Conservation (phyloP, 768 basidiomycete species). For the Collybia sordida region DNA sequence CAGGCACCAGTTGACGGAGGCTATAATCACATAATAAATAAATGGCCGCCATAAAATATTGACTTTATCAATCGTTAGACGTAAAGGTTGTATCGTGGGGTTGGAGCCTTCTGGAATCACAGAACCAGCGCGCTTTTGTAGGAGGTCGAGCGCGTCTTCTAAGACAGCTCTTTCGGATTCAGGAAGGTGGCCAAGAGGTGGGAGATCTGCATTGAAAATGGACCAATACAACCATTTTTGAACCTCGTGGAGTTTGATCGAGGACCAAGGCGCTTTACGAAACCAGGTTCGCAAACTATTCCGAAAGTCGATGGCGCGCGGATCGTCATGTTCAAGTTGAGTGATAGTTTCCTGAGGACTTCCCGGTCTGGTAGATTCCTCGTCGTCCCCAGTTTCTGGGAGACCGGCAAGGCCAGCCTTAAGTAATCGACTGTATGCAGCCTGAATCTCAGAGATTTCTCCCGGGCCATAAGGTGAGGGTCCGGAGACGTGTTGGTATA, state of each 20-base stretch:
- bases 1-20: slow-evolving; percentile 45
- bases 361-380: slow-evolving; percentile 56
- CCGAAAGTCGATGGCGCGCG: slow-evolving; percentile 72
- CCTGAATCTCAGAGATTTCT: slow-evolving; percentile 55
- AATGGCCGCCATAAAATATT: slow-evolving; percentile 69
- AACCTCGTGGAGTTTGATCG: slow-evolving; percentile 61
- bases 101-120: slow-evolving; percentile 61
- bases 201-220: slow-evolving; percentile 69
- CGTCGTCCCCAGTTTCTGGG: slow-evolving; percentile 51
- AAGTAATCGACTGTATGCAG: slow-evolving; percentile 60
- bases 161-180: slow-evolving; percentile 47
- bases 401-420: slow-evolving; percentile 63
- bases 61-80: slow-evolving; percentile 78
- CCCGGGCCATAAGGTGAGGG: slow-evolving; percentile 43
- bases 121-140: slow-evolving; percentile 74
- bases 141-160: slow-evolving; percentile 55
- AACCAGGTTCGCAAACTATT: slow-evolving; percentile 78
- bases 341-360: slow-evolving; percentile 61
- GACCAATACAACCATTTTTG: slow-evolving; percentile 83
- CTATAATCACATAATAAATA: slow-evolving; percentile 57
- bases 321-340: slow-evolving; percentile 61
- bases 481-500: slow-evolving; percentile 47
- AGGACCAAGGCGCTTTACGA: slow-evolving; percentile 69
- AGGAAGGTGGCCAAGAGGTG: slow-evolving; percentile 46
- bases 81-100: slow-evolving; percentile 50